Evolutionary conservation across 2,329 filamentous ascomycete species (phyloP).

Genomic region (Orbilia javanica): DNA sequence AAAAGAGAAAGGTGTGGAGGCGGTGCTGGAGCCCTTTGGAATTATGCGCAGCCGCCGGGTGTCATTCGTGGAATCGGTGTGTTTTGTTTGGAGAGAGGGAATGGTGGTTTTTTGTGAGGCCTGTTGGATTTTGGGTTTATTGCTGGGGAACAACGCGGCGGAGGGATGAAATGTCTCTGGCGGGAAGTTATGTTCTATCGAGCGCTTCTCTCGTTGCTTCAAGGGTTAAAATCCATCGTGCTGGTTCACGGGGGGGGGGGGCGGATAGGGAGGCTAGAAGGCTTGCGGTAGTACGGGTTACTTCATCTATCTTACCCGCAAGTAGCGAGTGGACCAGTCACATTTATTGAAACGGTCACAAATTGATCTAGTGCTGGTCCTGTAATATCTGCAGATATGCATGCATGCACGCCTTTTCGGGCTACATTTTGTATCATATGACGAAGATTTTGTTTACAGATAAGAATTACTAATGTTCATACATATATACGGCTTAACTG

Average conservation of each 20-base stretch:
- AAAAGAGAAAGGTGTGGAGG: constrained; percentile 30
- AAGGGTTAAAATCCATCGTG: not conserved
- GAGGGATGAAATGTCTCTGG: not conserved
- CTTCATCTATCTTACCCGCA: no score
- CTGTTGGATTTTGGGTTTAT: constrained; percentile 45
- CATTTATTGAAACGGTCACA: no score
- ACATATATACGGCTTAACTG: not conserved
- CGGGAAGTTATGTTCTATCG: not conserved
- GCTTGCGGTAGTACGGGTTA: no score
- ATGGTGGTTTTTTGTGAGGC: constrained; percentile 39
- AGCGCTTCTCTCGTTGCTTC: no score
- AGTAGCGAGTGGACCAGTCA: no score
- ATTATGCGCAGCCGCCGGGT: constrained; percentile 46
- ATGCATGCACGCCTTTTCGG: not conserved
- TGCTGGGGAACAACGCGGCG: constrained; percentile 21
- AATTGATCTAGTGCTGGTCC: no score
- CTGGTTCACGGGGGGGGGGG: no score
- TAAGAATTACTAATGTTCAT: no score
- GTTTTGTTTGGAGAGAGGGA: constrained; percentile 5
- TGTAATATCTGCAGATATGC: not conserved
- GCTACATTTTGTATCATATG: not conserved
- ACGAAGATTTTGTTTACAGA: no score
- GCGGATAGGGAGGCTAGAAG: no score
- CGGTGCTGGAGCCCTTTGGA: constrained; percentile 48
- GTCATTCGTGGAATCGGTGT: constrained; percentile 33